Conservation (phyloP, 148 eudicot species). For the Silene latifolia region DNA sequence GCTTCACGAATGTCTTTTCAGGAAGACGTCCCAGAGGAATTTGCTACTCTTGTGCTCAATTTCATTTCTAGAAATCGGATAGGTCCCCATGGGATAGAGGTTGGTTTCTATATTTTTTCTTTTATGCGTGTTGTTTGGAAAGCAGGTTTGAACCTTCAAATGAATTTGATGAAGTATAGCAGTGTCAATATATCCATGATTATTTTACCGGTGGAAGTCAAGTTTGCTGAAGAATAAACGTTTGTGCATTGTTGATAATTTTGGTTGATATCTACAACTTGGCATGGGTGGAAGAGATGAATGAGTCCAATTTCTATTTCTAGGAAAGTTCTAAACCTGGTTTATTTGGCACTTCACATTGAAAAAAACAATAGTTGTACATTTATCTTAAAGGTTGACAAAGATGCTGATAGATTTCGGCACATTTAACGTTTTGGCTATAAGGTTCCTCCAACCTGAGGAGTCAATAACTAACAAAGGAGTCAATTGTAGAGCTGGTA, state of each 20-base stretch:
- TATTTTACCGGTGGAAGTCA: not conserved
- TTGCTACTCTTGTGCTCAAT: constrained; percentile 60
- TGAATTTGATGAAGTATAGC: not conserved
- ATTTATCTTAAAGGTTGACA: too few species aligned
- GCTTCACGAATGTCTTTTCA: constrained; percentile 27
- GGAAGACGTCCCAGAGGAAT: constrained; percentile 97
- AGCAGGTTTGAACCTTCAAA: too few species aligned
- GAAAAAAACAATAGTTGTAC: too few species aligned
- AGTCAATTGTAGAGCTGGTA: too few species aligned
- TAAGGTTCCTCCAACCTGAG: too few species aligned
- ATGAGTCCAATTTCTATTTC: not conserved
- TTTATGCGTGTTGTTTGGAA: too few species aligned
- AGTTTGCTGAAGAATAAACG: not conserved
- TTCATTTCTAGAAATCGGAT: constrained; percentile 81
- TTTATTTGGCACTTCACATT: not conserved
- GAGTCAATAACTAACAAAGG: too few species aligned
- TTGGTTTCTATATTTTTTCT: constrained; percentile 19
- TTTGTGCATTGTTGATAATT: not conserved
- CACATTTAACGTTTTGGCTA: too few species aligned
- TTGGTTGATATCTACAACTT: not conserved
- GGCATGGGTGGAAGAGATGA: not conserved
- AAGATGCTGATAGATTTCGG: too few species aligned
- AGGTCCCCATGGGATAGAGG: constrained; percentile 87
- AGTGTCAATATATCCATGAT: too few species aligned
- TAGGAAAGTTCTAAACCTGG: not conserved